These are phyloP conservation scores for Coelastrella sp. DNA, from an alignment of 139 green algal genomes.

Conservation along the genomic window DNA sequence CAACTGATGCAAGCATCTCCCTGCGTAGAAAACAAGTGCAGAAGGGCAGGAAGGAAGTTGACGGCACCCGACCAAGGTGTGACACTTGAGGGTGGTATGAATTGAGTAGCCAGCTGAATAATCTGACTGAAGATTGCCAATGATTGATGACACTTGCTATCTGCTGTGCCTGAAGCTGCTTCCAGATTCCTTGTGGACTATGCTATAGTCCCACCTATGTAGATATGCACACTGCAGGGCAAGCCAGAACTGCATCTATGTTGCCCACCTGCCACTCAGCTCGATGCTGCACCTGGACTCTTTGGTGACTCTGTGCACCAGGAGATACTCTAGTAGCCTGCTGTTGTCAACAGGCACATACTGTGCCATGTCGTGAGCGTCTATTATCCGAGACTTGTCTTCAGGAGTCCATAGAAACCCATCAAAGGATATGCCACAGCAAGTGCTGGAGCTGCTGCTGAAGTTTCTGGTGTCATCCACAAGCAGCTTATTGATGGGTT, in stretches of 20 bases:
- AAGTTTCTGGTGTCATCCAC: background rate
- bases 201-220: background rate
- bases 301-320: background rate
- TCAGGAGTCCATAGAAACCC: background rate
- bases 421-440: background rate
- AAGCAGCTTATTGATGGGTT: background rate
- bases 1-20: background rate
- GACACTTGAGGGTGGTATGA: background rate
- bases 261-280: background rate
- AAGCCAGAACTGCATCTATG: too few species aligned
- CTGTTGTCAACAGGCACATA: background rate
- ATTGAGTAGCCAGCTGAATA: background rate
- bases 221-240: background rate
- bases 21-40: background rate
- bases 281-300: background rate
- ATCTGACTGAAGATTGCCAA: background rate
- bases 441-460: background rate
- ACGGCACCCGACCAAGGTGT: background rate
- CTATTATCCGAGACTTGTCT: background rate
- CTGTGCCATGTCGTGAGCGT: background rate
- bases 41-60: background rate
- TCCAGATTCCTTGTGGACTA: too few species aligned
- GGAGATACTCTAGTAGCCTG: background rate
- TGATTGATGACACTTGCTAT: background rate
- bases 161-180: too few species aligned